phyloP scores from a whole-genome alignment of 129 eudicot species.

The Ambrosia trifida region DNA sequence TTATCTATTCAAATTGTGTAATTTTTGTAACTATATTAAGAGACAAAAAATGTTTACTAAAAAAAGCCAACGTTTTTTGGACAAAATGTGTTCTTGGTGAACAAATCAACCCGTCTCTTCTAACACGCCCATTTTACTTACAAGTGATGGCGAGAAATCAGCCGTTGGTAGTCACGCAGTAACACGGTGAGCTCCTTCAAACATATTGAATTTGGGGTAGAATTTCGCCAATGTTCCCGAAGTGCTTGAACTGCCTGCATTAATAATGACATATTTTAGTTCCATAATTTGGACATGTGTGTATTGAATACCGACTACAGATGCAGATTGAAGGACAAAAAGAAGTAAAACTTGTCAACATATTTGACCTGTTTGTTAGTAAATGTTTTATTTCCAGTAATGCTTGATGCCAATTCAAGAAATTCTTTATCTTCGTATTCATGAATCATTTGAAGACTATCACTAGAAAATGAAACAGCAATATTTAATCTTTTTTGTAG shows the following conservation, averaged over 20 bases:
- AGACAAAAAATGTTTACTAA: not conserved
- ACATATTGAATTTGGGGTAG: constrained; percentile 51
- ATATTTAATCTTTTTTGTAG: constrained; percentile 56
- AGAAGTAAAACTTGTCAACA: constrained; percentile 1
- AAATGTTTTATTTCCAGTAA: constrained; percentile 41
- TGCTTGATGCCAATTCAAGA: constrained; percentile 53
- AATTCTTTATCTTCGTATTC: constrained; percentile 78
- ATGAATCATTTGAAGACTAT: constrained; percentile 44
- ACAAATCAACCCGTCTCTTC: not conserved
- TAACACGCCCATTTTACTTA: constrained; percentile 35
- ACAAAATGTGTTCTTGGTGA: not conserved
- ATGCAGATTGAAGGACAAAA: not conserved
- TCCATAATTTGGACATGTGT: not conserved
- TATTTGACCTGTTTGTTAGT: constrained; percentile 42
- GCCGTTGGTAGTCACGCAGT: constrained; percentile 87
- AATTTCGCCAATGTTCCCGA: constrained; percentile 79
- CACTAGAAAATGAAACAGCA: constrained; percentile 41
- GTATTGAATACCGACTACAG: constrained; percentile 9
- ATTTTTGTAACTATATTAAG: not conserved
- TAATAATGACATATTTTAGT: constrained; percentile 11
- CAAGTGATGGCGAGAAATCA: constrained; percentile 59
- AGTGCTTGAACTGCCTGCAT: constrained; percentile 62
- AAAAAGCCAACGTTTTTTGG: not conserved
- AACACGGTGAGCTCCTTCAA: constrained; percentile 78
- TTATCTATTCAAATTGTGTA: not conserved